Evolutionary conservation across 768 basidiomycete species (phyloP).

Genomic region (Naganishia friedmannii): DNA sequence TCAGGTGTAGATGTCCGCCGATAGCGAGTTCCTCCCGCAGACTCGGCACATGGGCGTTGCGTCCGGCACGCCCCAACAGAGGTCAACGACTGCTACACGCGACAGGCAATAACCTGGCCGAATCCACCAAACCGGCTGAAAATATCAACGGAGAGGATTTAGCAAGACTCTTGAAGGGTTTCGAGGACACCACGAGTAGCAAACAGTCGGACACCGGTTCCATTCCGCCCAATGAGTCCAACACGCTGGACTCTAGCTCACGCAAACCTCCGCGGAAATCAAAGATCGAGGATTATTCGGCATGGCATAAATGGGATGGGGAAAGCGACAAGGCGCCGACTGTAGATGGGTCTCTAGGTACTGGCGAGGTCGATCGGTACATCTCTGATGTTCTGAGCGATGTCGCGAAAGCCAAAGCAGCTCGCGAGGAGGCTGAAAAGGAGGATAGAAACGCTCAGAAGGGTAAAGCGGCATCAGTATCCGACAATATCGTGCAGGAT

Average conservation of each 20-base stretch:
- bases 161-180: neutral
- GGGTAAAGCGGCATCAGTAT: neutral
- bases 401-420: constrained; percentile 14
- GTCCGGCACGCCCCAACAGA: neutral
- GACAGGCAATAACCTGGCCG: neutral
- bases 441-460: neutral
- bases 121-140: neutral
- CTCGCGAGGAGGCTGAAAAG: neutral
- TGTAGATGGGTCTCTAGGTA: neutral
- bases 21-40: neutral
- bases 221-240: too few relatives aligned
- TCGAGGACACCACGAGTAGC: neutral
- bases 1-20: neutral
- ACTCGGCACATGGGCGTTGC: neutral
- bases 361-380: constrained; percentile 8
- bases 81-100: neutral
- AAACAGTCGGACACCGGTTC: neutral
- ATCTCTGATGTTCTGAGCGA: constrained; percentile 18
- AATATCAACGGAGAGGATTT: neutral
- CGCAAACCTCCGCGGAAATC: neutral
- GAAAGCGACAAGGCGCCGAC: constrained; percentile 3
- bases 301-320: constrained; percentile 29
- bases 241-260: neutral
- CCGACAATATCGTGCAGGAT: neutral
- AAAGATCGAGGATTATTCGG: constrained; percentile 25